Base-by-base conservation (phyloP, 768 basidiomycete genomes). In the Aureoboletus auriporus region DNA sequence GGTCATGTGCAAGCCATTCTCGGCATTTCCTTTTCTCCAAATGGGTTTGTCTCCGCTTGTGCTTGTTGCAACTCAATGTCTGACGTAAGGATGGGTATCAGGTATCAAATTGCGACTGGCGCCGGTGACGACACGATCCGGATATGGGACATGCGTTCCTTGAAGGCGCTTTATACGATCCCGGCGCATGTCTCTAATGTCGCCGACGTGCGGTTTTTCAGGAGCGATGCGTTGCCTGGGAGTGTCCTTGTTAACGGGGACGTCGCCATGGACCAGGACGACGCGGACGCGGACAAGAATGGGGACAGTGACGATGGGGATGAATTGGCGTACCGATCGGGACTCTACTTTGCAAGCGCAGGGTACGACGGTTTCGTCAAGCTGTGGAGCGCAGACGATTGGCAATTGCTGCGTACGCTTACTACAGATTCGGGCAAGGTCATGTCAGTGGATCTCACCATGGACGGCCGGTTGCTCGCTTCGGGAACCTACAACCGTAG, bases 341-440 rank as follows among this genome's bases (percentile, higher is more conserved):
- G 96, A 2, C 71, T 95, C 45, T 98, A 95, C 74, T 83, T 99
- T 50, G 93, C 89, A 4, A 92, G 90, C 56, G 75, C 90, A 4
- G 94, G 96, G 4, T 98, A 97, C 65, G 96, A 99, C 62, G 92
- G 93, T 5, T 80, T 87, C 49, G 90, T 99, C 63, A 93, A 96
- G 66, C 61, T 99, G 47, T 99, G 96, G 96, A 90, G 86, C 60
- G 90, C 94, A 40, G 96, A 98, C 64, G 96, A 99, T 61, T 99
- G 96, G 96, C 93, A 92, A 59, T 71, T 94, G 38, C 76, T 96
- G 44, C 80, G 85, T 53, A 88, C 88, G 38, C 75, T 99, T 49
- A 83, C 92, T 44, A 94, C 93, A 17, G 95, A 98, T 62, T 86
- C 88, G 26, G 93, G 94, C n/a, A 98, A 97, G 69, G 94, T 97